phyloP scores from a whole-genome alignment of 768 basidiomycete genomes.

The Gelatoporia subvermispora region DNA sequence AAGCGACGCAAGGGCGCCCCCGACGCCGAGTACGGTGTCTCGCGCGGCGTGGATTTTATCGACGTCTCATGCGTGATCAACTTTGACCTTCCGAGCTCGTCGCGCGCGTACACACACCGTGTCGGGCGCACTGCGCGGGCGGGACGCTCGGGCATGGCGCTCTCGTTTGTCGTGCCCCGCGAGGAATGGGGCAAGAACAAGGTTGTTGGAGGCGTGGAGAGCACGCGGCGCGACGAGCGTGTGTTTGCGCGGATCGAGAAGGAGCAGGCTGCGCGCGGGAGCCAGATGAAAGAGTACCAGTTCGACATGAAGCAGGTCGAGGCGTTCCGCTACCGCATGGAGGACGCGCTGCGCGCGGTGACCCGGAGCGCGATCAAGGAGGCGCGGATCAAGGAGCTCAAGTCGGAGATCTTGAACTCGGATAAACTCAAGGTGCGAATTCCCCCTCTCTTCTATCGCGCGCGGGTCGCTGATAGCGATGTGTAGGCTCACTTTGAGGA shows the following conservation, averaged over 20 bases:
- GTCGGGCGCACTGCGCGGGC: constrained; percentile 96
- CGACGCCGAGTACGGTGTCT: constrained; percentile 87
- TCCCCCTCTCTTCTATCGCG: not conserved
- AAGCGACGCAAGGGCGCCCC: constrained; percentile 34
- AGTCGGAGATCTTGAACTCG: constrained; percentile 89
- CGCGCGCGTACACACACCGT: constrained; percentile 89
- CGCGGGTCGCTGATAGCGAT: not conserved
- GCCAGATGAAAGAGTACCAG: constrained; percentile 77
- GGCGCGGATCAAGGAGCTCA: constrained; percentile 90
- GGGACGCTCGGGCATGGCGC: constrained; percentile 85
- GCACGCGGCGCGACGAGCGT: constrained; percentile 68
- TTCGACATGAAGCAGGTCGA: constrained; percentile 97
- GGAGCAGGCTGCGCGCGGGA: constrained; percentile 58
- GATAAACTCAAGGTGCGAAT: constrained; percentile 86
- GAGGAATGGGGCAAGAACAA: constrained; percentile 71
- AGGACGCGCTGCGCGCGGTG: constrained; percentile 86
- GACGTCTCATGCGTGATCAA: constrained; percentile 97
- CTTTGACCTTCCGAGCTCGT: constrained; percentile 90
- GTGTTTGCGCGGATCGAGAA: constrained; percentile 75
- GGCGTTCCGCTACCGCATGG: constrained; percentile 97
- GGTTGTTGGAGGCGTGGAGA: constrained; percentile 62
- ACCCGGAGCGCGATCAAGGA: constrained; percentile 85
- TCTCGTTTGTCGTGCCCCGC: constrained; percentile 80
- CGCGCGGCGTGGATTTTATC: constrained; percentile 94
- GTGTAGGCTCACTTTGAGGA: constrained; percentile 93